These are phyloP conservation scores for Asclepias syriaca DNA, from an alignment of 257 asterid species.

Conservation along the genomic window DNA sequence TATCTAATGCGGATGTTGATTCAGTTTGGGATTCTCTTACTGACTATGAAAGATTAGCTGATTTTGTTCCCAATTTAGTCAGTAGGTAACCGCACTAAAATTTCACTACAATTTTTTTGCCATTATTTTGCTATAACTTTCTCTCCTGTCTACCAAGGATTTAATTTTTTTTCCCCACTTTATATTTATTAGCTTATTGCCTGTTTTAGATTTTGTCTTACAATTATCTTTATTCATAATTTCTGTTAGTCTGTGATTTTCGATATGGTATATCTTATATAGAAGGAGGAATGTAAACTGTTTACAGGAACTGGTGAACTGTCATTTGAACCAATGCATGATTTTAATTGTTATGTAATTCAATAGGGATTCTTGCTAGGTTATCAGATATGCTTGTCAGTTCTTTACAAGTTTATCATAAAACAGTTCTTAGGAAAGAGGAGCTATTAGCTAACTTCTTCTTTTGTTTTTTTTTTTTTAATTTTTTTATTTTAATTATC, in stretches of 20 bases:
- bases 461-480: neutral
- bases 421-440: neutral
- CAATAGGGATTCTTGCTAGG: neutral
- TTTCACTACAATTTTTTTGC: neutral
- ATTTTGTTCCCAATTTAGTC: constrained; percentile 92
- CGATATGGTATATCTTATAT: neutral
- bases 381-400: neutral
- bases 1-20: constrained; percentile 59
- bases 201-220: neutral
- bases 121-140: neutral
- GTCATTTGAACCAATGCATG: neutral
- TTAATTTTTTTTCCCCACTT: neutral
- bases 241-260: neutral
- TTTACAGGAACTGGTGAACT: neutral
- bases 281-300: neutral
- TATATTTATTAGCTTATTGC: neutral
- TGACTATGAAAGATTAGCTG: constrained; percentile 92
- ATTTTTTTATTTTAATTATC: neutral
- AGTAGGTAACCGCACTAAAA: constrained; percentile 40
- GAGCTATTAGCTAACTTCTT: neutral
- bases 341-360: neutral
- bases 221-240: neutral
- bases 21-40: constrained; percentile 86
- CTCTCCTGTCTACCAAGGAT: neutral
- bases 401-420: neutral